Base-by-base conservation (phyloP, 176 grass and related monocot genomes). In the Raddia guianensis region DNA sequence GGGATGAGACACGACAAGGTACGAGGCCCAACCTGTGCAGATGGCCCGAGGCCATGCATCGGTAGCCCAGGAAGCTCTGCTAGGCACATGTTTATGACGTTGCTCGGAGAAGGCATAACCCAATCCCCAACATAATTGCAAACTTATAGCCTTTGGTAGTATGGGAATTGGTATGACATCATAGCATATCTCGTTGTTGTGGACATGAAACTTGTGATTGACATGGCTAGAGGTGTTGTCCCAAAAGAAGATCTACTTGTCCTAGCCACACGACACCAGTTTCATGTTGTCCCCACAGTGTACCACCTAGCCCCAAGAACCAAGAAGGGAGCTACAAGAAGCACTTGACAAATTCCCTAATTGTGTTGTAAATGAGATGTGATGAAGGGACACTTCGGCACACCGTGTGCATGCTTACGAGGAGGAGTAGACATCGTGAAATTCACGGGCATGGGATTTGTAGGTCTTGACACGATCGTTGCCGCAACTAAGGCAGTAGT, bases 391-490 rank as follows among this genome's bases (percentile, higher is more conserved):
- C 12, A 27, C 27, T 27, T 27, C 27, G 27, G 27, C 27, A 27
- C 27, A 27, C 27, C 4, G 54, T 10, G 27, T 15, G 79, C 7
- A 57, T 48, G 19, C 52, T 12, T 83, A 97, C 95, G 92, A 85
- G 90, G 95, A 91, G 50, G 89, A 79, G 74, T 89, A 79, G 15
- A 94, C 95, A 63, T 98, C 95, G 50, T 92, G 95, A 82, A 98
- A 88, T 81, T 98, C 92, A 46, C 95, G 91, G 59, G 76, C 95
- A 81, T 97, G 95, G 61, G 95, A 94, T 70, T 87, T 90, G 81
- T 97, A 97, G 87, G 83, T 87, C 87, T 97, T 94, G 95, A 98
- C 84, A 78, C 92, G 92, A 84, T 98, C 95, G 86, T 94, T 94
- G 70, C 92, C 95, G 78, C 95, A 94, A 86, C 92, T 98, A 34